Base-by-base conservation (phyloP, 192 early-diverging fungal genomes). In the Glomus cerebriforme region DNA sequence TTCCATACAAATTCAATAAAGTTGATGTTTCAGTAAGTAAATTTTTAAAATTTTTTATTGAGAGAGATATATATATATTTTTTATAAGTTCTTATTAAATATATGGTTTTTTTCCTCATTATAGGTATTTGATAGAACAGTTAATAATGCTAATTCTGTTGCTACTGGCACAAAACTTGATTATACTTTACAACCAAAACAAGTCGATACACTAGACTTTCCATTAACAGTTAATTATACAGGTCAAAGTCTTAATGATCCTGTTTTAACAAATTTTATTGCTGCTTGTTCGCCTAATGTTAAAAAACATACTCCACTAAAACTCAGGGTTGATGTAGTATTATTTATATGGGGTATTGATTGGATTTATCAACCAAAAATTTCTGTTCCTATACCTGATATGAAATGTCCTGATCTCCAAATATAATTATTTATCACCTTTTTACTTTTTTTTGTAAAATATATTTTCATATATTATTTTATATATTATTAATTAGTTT, bases 1-100 rank as follows among this genome's bases (percentile, higher is more conserved):
- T 75, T 35, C 73, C 73, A 32, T 37, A 59, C 10, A 75, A 31
- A 75, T 75, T 75, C 31, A 75, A 75, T 34, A 75, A 35, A 37
- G 62, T 75, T 60, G 73, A 75, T 32, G 59, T 60, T 12, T 1
- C 54, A 26, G 73, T 75, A 49, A 34, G 69, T 54, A 37, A 3
- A 19, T 64, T 26, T 31, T 39, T 22, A 9, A 35, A 35, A 37
- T 8, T 37, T 6, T 66, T 6, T 29, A 5, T 66, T 66, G 4
- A 5, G 22, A 6, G 31, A 3, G 22, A 2, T 12, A 6, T 7
- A 31, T 31, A 29, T 29, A 2, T 5, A 5, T 6, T 7, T 29
- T 29, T 31, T 6, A 6, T 15, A 4, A 5, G 13, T 32, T 29
- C 6, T 66, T 32, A 72, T 49, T 72, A 37, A 12, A n/a, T 17